Base-by-base conservation (phyloP, 768 basidiomycete genomes). In the Tylopilus vinaceipallidus region DNA sequence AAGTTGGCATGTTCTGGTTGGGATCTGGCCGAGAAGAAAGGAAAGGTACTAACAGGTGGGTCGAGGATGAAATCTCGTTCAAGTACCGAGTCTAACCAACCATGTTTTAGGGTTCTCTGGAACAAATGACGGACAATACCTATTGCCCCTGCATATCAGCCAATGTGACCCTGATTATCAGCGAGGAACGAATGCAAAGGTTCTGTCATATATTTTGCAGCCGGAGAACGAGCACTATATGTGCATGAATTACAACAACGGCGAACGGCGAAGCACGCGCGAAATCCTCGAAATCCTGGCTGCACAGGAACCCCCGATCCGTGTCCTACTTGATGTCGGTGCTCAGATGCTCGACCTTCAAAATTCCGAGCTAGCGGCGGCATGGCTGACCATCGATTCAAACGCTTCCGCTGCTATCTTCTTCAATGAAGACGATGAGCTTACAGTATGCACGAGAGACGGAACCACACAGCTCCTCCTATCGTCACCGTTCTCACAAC, bases 261-360 rank as follows among this genome's bases (percentile, higher is more conserved):
- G 66, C 11, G 35, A 42, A 11, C 53, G 65, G n/a, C 54, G 46
- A 16, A 54, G 46, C 6, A 47, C 67, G 0, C 7, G 10, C 0
- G 19, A 56, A 13, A 45, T 69, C 50, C 52, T 78, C 17, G 14
- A 56, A 1, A 47, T 64, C 19, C 16, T 82, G 4, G 65, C 68
- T 12, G n/a, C 47, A 0, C 69, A 76, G 52, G 45, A 45, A 1
- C 73, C 72, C 4, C 58, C 65, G n/a, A 66, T 81, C 23, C 68
- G 68, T 19, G 78, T 81, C 6, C 59, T 82, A 17, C 60, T 82
- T 13, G 80, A 82, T 37, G 79, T 82, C 12, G 81, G 80, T 3
- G 80, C 80, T 0, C 80, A 82, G 50, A 76, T 82, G 64, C 62
- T 82, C 9, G 79, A 82, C 37, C 63, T 79, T 47, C 60, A 67